Evolutionary conservation across 495 filamentous ascomycete species (phyloP).

Genomic region (Pyrenula massariospora): DNA sequence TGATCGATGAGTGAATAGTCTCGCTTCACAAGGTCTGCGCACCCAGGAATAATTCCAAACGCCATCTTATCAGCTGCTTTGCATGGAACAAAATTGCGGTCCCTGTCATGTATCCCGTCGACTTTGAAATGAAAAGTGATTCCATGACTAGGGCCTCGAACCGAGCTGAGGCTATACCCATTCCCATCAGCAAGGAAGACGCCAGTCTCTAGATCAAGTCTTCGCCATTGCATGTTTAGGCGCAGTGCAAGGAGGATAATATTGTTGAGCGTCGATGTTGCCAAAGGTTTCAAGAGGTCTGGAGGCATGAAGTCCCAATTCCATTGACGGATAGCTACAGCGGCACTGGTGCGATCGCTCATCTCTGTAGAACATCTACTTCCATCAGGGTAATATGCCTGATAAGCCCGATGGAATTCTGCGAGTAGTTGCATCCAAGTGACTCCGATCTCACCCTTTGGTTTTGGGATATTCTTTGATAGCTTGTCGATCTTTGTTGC

Average conservation of each 20-base stretch:
- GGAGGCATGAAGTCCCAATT: constrained; percentile 25
- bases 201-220: constrained; percentile 16
- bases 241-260: constrained; percentile 17
- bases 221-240: constrained; percentile 21
- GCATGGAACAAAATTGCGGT: constrained; percentile 2
- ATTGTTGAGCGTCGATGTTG: constrained; percentile 12
- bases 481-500: background rate
- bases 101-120: background rate
- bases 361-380: background rate
- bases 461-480: background rate
- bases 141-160: constrained; percentile 12
- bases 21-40: background rate
- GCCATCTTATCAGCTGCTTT: constrained; percentile 9
- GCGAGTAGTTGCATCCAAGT: background rate
- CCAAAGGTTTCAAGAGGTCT: constrained; percentile 18
- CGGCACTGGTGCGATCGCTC: background rate
- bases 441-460: background rate
- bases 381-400: background rate
- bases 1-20: background rate
- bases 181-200: constrained; percentile 21
- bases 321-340: constrained; percentile 9
- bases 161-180: constrained; percentile 16
- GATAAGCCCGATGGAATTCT: background rate
- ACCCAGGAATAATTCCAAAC: constrained; percentile 11
- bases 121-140: constrained; percentile 11